These are phyloP conservation scores for Chrysoporthe cubensis DNA, from an alignment of 2,329 filamentous ascomycete genomes.

Conservation along the genomic window DNA sequence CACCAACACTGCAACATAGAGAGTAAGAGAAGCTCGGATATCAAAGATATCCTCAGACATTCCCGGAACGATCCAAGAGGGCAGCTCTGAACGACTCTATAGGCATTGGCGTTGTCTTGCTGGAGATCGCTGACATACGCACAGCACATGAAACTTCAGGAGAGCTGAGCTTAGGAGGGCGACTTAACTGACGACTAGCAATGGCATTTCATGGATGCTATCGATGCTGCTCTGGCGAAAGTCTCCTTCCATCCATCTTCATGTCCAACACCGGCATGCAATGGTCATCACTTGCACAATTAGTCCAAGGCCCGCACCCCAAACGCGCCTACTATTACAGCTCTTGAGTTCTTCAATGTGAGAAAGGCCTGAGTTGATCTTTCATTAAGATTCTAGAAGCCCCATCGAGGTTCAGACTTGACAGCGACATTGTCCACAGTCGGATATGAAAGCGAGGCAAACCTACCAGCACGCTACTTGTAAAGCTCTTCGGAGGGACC, in stretches of 20 bases:
- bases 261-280: conserved; percentile 45
- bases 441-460: conserved; percentile 53
- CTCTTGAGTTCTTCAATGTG: conserved; percentile 60
- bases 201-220: conserved; percentile 52
- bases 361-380: conserved; percentile 55
- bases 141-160: conserved; percentile 45
- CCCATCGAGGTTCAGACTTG: conserved; percentile 55
- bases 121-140: conserved; percentile 49
- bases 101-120: conserved; percentile 39
- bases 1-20: no score
- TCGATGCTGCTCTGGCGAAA: conserved; percentile 59
- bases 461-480: conserved; percentile 58
- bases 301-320: conserved; percentile 60
- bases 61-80: conserved; percentile 38
- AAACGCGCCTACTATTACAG: conserved; percentile 57
- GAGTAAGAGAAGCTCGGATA: conserved; percentile 1
- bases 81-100: conserved; percentile 38
- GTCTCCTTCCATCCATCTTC: conserved; percentile 49
- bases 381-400: conserved; percentile 55
- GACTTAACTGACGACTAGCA: conserved; percentile 43
- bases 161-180: conserved; percentile 45
- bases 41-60: conserved; percentile 45
- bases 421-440: conserved; percentile 47
- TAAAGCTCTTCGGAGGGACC: no score
- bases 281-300: conserved; percentile 41